phyloP scores from a whole-genome alignment of 495 filamentous ascomycete species.

The Neurospora sp. region DNA sequence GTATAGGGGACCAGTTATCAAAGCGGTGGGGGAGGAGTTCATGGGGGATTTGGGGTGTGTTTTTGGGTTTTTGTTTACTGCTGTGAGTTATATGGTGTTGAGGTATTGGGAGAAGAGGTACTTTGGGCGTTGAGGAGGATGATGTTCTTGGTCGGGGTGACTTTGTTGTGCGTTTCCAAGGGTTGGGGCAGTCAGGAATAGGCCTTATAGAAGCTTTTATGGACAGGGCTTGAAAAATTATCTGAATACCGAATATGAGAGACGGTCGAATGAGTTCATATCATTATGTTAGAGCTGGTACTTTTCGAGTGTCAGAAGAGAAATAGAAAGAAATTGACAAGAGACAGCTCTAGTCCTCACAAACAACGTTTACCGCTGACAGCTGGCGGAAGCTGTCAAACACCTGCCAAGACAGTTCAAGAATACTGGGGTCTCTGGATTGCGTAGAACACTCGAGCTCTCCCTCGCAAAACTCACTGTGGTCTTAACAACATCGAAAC shows the following conservation, averaged over 20 bases:
- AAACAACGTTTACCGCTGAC: background rate
- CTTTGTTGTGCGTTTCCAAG: background rate
- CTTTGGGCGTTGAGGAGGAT: slow-evolving; percentile 34
- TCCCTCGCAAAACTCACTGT: background rate
- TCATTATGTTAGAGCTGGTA: background rate
- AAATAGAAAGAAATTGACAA: background rate
- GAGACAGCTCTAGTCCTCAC: background rate
- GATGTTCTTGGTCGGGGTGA: background rate
- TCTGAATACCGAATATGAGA: background rate
- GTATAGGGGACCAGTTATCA: slow-evolving; percentile 64
- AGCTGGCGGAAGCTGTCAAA: background rate
- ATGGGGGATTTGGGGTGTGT: slow-evolving; percentile 74
- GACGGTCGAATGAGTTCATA: background rate
- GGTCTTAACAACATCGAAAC: background rate
- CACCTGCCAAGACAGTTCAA: background rate
- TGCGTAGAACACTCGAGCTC: background rate
- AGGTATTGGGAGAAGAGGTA: slow-evolving; percentile 44
- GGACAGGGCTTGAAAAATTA: background rate
- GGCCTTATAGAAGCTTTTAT: background rate
- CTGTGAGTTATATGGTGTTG: slow-evolving; percentile 34
- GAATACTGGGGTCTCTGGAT: background rate
- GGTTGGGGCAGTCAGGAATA: background rate
- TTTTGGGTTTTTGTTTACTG: slow-evolving; percentile 49
- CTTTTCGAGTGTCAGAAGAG: background rate
- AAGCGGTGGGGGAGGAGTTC: slow-evolving; percentile 44